Base-by-base conservation (phyloP, 2,329 filamentous ascomycete genomes). In the Diaporthe vexans region DNA sequence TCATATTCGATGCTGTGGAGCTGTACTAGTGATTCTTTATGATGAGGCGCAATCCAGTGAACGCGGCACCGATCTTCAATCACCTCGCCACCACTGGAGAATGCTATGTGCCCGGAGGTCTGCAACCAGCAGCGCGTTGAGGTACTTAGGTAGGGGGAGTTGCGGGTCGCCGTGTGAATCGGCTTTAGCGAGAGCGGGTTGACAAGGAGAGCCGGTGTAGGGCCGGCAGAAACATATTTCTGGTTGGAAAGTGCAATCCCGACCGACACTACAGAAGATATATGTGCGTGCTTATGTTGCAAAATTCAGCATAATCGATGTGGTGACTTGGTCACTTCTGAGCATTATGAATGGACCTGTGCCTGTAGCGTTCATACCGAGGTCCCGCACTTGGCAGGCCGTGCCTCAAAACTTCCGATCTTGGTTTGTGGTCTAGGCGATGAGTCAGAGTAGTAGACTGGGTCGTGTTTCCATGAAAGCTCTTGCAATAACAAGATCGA, bases 1-100 rank as follows among this genome's bases (percentile, higher is more conserved):
- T 76, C 33, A 74, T 77, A 76, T 29, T 83, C 78, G 73, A 83
- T 78, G 43, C 82, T 54, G 71, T 81, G 78, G 61, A 82, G 79
- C 71, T 82, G 5, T 51, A 48, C 43, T 67, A 51, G 29, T 24
- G 13, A 24, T 11, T 11, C 17, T 67, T 46, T 4, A 11, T 4
- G 58, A 11, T 10, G 13, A 21, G 21, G 6, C 13, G 11, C 40
- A 13, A 46, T 8, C 6, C 21, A 13, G 33, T 10, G 17, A 17
- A 61, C 4, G 21, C 10, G 21, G 7, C 15, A 2, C 24, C 11
- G 37, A 17, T n/a, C 17, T 26, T 57, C 7, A 9, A 35, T 24
- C 6, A 59, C 11, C 24, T 59, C 5, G 21, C 17, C 6, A 33
- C 9, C 10, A 7, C 33, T 9, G n/a, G 10, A 7, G 46, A 26